These are phyloP conservation scores for Chaetomium globosum DNA, from an alignment of 2,329 filamentous ascomycete genomes.

Conservation along the genomic window DNA sequence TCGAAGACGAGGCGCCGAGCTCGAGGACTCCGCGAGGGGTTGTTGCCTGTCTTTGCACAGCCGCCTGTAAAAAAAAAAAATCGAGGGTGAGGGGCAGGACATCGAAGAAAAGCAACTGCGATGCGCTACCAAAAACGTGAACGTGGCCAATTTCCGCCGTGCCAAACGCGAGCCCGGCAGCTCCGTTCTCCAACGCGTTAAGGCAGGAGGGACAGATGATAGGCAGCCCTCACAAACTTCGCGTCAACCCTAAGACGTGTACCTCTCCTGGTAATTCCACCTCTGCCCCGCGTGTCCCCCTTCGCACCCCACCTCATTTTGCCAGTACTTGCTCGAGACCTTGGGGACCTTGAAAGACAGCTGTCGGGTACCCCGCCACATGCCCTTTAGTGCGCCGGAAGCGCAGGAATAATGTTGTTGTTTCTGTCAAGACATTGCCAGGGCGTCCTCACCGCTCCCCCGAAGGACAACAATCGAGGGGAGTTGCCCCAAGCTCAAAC, in stretches of 20 bases:
- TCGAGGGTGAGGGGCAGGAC: conserved; percentile 23
- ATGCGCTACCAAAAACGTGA: conserved; percentile 13
- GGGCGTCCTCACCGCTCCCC: conserved; percentile 29
- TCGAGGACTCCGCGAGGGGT: neutral
- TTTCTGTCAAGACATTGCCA: conserved; percentile 2
- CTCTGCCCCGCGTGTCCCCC: conserved; percentile 31
- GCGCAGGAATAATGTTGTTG: neutral
- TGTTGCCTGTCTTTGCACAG: conserved; percentile 19
- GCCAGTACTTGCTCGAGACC: conserved; percentile 21
- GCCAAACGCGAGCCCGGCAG: conserved; percentile 24
- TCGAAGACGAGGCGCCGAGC: neutral
- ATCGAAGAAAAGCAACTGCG: conserved; percentile 18
- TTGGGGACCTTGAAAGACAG: conserved; percentile 17
- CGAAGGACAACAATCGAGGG: conserved; percentile 13
- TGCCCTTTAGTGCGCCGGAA: neutral
- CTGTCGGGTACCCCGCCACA: conserved; percentile 15
- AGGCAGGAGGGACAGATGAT: conserved; percentile 6
- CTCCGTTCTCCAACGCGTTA: conserved; percentile 32
- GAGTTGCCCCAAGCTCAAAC: conserved; percentile 18
- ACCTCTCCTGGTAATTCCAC: conserved; percentile 21
- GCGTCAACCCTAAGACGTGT: conserved; percentile 20
- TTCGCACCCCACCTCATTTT: conserved; percentile 27
- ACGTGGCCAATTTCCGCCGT: conserved; percentile 30
- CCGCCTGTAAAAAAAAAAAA: conserved; percentile 6
- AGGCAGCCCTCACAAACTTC: conserved; percentile 6